Evolutionary conservation across 2,329 filamentous ascomycete genomes (phyloP).

Genomic region (Trichoderma sp.): DNA sequence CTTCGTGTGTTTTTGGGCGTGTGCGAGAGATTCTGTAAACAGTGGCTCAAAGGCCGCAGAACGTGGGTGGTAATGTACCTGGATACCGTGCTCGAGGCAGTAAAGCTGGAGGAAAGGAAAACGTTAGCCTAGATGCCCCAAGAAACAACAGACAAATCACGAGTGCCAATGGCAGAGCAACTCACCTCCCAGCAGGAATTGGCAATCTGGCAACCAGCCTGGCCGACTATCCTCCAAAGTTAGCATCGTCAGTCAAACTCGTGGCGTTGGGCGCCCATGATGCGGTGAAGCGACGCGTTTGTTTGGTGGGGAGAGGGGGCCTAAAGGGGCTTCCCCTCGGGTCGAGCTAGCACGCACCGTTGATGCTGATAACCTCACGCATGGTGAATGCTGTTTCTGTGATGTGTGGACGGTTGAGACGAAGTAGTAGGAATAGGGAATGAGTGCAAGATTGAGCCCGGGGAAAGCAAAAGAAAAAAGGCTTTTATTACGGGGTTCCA

Average conservation of each 20-base stretch:
- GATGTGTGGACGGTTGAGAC: slow-evolving; percentile 18
- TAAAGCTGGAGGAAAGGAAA: slow-evolving; percentile 71
- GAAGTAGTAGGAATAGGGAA: slow-evolving; percentile 35
- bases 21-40: slow-evolving; percentile 23
- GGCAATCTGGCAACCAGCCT: slow-evolving; percentile 99
- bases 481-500: slow-evolving; percentile 26
- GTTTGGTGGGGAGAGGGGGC: slow-evolving; percentile 35
- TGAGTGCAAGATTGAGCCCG: slow-evolving; percentile 31
- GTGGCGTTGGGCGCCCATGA: slow-evolving; percentile 28
- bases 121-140: slow-evolving; percentile 32
- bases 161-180: slow-evolving; percentile 32
- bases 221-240: slow-evolving; percentile 76
- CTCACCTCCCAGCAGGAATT: slow-evolving; percentile 99
- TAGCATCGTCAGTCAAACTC: slow-evolving; percentile 44
- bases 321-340: slow-evolving; percentile 29
- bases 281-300: slow-evolving; percentile 45
- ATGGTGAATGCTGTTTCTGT: slow-evolving; percentile 60
- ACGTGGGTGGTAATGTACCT: slow-evolving; percentile 60
- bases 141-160: background rate
- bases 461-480: slow-evolving; percentile 34
- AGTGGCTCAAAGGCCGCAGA: slow-evolving; percentile 17
- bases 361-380: slow-evolving; percentile 99
- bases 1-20: slow-evolving; percentile 1
- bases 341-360: slow-evolving; percentile 65
- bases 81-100: slow-evolving; percentile 99